Base-by-base conservation (phyloP, 2,329 filamentous ascomycete genomes). In the Phialophora chinensis region DNA sequence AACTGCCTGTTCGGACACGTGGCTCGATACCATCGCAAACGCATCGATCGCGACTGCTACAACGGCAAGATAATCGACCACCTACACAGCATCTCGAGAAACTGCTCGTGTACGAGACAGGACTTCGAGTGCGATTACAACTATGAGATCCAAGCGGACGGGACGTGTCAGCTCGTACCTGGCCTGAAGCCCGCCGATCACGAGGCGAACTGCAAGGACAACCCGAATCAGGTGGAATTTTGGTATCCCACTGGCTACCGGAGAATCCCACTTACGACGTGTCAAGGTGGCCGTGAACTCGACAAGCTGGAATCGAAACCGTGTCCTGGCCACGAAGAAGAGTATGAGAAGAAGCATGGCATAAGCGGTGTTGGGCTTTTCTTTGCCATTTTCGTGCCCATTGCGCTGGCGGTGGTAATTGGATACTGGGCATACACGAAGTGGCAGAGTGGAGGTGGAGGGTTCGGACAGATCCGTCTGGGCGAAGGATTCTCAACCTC, bases 91-190 rank as follows among this genome's bases (percentile, higher is more conserved):
- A 88, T 91, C 71, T 81, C 81, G 20, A 80, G 85, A 70, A 92
- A 96, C 77, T 99, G 95, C 82, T 84, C 86, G 66, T 99, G 95
- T 80, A 91, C 88, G 8, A 85, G 92, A 60, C 85, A 87, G 66
- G 95, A 99, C 79, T 99, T 90, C 76, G 95, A 99, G 84, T 99
- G 95, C 79, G 94, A 96, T 76, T 99, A 92, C 84, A 99, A 99
- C 79, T 99, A 87, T 78, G 89, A 98, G 76, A 87, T 91, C 55
- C 87, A 91, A 77, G 85, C 81, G 31, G 91, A 93, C 74, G 90
- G 90, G 56, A 87, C 90, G 69, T 99, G 95, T 79, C 79, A 78
- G 4, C 86, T 96, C 12, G 92, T 98, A 1, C 78, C 85, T 0
- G 94, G 94, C 14, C 86, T 93, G 49, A 71, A 85, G 10, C 89